Percentiles rank a stretch among this genome's conserved stretches.
These are phyloP conservation scores for Herpetomonas muscarum DNA, from an alignment of 208 protist species.

Conservation along the genomic window DNA sequence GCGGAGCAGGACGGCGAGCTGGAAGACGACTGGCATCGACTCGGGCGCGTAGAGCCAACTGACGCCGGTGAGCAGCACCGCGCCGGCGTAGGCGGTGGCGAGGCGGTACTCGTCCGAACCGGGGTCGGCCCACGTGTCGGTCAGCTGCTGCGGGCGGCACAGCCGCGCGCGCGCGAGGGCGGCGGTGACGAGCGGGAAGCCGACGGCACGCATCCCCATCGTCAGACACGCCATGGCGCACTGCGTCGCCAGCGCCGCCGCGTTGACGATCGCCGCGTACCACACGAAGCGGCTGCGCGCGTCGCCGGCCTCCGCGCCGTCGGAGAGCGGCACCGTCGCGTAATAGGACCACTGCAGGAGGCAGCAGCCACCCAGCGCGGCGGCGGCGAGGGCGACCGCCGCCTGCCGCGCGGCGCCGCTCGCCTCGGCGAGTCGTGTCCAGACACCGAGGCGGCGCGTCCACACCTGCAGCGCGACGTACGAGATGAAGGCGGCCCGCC, in stretches of 20 bases:
- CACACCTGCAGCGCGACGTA: slow-evolving; percentile 11
- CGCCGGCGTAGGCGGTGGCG: slow-evolving; percentile 17
- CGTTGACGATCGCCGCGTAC: slow-evolving; percentile 43
- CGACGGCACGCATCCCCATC: slow-evolving; percentile 20
- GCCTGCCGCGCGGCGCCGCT: slow-evolving; percentile 1
- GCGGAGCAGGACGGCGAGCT: slow-evolving; percentile 41
- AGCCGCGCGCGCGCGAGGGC: not conserved
- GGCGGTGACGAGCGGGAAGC: slow-evolving; percentile 12
- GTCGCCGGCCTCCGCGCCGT: slow-evolving; percentile 2
- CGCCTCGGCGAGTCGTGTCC: not conserved
- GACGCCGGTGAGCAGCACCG: slow-evolving; percentile 20
- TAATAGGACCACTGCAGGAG: slow-evolving; percentile 70
- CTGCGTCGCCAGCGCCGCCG: slow-evolving; percentile 19
- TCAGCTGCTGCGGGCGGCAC: slow-evolving; percentile 6
- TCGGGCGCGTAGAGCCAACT: slow-evolving; percentile 44
- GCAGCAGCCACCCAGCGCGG: slow-evolving; percentile 11
- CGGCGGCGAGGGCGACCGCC: not conserved
- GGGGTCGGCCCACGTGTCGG: slow-evolving; percentile 42
- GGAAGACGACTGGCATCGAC: slow-evolving; percentile 30
- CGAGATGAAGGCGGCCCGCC: slow-evolving; percentile 11
- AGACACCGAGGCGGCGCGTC: not conserved
- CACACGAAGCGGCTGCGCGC: slow-evolving; percentile 18
- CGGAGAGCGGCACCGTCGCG: slow-evolving; percentile 23
- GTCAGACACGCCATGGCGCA: slow-evolving; percentile 11
- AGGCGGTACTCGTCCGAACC: slow-evolving; percentile 48